phyloP scores from a whole-genome alignment of 768 basidiomycete genomes.

The Crepidotus variabilis region DNA sequence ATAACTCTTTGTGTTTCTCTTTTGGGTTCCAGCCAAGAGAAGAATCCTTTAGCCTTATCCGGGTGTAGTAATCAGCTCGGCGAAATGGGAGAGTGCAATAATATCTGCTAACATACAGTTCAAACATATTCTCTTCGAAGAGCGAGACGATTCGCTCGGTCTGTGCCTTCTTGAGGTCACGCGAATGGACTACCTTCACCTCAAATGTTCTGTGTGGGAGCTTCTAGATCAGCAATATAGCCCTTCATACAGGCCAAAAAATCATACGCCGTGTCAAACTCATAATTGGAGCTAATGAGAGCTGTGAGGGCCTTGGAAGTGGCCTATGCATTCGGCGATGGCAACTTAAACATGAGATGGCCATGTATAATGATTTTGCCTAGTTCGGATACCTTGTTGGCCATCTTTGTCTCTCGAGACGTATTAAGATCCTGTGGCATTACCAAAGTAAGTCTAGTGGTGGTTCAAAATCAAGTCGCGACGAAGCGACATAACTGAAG shows the following conservation, averaged over 20 bases:
- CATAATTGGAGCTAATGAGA: constrained; percentile 12
- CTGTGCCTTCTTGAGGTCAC: constrained; percentile 28
- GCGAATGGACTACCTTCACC: constrained; percentile 15
- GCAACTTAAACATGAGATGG: neutral
- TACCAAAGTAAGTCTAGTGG: neutral
- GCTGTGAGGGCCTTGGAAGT: constrained; percentile 14
- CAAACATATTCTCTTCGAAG: constrained; percentile 57
- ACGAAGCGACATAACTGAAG: neutral
- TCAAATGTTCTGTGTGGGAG: constrained; percentile 8
- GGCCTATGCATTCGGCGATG: constrained; percentile 8
- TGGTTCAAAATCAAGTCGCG: neutral
- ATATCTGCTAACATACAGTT: no score
- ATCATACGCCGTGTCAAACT: constrained; percentile 10
- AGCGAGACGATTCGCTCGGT: constrained; percentile 47
- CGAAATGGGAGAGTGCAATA: no score
- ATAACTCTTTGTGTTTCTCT: constrained; percentile 57
- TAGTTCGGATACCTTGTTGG: constrained; percentile 15
- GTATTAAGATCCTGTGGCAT: constrained; percentile 3
- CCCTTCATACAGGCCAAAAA: neutral
- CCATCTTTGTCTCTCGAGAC: constrained; percentile 15
- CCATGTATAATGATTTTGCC: neutral
- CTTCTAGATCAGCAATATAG: neutral
- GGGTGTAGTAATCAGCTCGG: neutral
- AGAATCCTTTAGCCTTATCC: constrained; percentile 46
- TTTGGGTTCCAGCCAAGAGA: constrained; percentile 65